Conservation (phyloP, 2,329 filamentous ascomycete genomes). For the Cryphonectria parasitica region DNA sequence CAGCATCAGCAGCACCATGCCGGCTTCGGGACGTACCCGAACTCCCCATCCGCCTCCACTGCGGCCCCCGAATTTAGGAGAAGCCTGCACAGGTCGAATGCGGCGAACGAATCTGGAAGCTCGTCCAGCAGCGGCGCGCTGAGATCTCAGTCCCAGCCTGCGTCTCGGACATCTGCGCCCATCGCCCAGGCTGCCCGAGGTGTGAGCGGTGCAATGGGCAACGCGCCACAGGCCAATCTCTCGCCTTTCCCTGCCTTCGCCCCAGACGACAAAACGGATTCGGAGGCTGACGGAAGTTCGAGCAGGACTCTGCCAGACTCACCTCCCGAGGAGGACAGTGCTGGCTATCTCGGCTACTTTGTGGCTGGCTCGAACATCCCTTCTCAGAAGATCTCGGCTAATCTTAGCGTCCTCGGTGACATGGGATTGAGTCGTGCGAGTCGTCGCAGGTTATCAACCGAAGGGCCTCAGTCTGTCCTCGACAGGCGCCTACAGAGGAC, state of each 20-base stretch:
- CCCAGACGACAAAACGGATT: conserved; percentile 53
- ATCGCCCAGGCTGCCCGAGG: conserved; percentile 41
- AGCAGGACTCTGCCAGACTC: conserved; percentile 47
- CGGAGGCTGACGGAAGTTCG: conserved; percentile 51
- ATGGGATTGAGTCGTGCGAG: conserved; percentile 44
- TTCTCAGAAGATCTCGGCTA: conserved; percentile 38
- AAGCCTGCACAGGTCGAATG: conserved; percentile 58
- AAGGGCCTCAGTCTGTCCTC: conserved; percentile 57
- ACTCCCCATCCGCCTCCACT: conserved; percentile 55
- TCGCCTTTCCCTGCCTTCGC: conserved; percentile 59
- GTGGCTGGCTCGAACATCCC: conserved; percentile 39
- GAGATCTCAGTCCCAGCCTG: conserved; percentile 69
- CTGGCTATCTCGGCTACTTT: conserved; percentile 44
- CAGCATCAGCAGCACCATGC: conserved; percentile 19
- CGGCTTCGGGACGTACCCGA: conserved; percentile 58
- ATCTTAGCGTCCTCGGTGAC: conserved; percentile 53
- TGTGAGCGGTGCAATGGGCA: conserved; percentile 42
- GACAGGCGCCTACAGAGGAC: conserved; percentile 57
- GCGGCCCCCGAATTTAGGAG: conserved; percentile 58
- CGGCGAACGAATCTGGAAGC: conserved; percentile 52
- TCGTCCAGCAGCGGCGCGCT: conserved; percentile 57
- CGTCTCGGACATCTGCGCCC: conserved; percentile 49
- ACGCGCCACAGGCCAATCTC: conserved; percentile 50
- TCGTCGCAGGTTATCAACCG: conserved; percentile 55
- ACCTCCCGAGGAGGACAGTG: conserved; percentile 53